phyloP scores from a whole-genome alignment of 176 grass and related monocot species.

The Tillandsia leiboldiana region DNA sequence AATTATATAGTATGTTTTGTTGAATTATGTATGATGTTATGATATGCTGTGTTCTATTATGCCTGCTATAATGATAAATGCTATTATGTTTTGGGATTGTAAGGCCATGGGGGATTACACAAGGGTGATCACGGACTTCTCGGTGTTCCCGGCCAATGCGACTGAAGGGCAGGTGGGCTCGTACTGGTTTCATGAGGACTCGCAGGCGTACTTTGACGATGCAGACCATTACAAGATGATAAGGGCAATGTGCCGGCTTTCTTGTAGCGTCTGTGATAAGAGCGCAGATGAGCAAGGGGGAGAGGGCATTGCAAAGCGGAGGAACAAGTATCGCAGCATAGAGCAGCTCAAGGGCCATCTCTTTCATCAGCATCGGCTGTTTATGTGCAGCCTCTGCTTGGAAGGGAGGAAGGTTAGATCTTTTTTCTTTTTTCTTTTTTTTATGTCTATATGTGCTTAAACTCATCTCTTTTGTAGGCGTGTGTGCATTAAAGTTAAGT shows the following conservation, averaged over 20 bases:
- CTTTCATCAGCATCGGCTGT: constrained; percentile 57
- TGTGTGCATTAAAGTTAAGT: too few species aligned
- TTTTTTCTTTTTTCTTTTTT: neutral
- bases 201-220: constrained; percentile 76
- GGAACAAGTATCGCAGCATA: constrained; percentile 70
- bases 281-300: constrained; percentile 34
- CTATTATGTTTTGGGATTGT: neutral
- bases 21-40: neutral
- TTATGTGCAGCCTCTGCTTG: constrained; percentile 86
- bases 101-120: constrained; percentile 86
- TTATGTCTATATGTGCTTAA: neutral
- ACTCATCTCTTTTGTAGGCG: neutral
- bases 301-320: constrained; percentile 46
- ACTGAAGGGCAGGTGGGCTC: constrained; percentile 57
- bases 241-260: constrained; percentile 86
- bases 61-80: neutral
- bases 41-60: neutral
- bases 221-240: constrained; percentile 86
- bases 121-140: constrained; percentile 75
- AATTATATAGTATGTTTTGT: neutral
- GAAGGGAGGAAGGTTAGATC: constrained; percentile 85
- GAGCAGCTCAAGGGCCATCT: constrained; percentile 92
- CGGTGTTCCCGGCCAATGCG: constrained; percentile 29
- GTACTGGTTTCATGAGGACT: constrained; percentile 96
- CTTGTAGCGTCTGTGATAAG: constrained; percentile 89